Evolutionary conservation across 805 yeast species (phyloP).

Genomic region (Candida alai): DNA sequence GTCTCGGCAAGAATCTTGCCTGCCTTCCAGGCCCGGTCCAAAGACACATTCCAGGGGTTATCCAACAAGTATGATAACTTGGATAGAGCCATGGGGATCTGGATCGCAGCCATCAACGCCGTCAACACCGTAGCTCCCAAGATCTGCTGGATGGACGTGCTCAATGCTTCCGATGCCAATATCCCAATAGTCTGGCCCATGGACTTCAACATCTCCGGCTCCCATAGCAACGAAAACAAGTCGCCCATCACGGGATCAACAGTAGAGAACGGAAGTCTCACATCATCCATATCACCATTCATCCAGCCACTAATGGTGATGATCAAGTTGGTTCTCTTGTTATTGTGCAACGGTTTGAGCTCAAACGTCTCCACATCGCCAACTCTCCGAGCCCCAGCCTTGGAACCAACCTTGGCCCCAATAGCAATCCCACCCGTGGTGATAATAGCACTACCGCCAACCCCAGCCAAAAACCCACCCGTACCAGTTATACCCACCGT

Average conservation of each 20-base stretch:
- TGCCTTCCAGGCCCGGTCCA: constrained; percentile 96
- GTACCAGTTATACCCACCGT: constrained; percentile 96
- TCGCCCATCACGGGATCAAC: constrained; percentile 99
- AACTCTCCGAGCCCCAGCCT: constrained; percentile 80
- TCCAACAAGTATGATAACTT: constrained; percentile 86
- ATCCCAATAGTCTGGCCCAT: constrained; percentile 96
- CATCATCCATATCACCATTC: constrained; percentile 93
- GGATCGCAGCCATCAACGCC: constrained; percentile 89
- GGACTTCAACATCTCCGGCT: constrained; percentile 93
- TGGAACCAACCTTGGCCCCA: constrained; percentile 85
- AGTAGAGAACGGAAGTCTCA: constrained; percentile 91
- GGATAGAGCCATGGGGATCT: constrained; percentile 86
- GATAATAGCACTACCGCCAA: constrained; percentile 93
- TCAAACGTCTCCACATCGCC: constrained; percentile 95
- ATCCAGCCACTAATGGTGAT: constrained; percentile 97
- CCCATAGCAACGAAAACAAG: constrained; percentile 88
- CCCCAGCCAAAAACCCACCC: constrained; percentile 87
- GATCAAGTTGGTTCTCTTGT: constrained; percentile 80
- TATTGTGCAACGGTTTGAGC: constrained; percentile 87
- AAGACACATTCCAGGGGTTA: constrained; percentile 96
- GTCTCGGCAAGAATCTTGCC: constrained; percentile 92
- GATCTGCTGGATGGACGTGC: constrained; percentile 92
- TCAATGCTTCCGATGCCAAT: constrained; percentile 87
- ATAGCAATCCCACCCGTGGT: constrained; percentile 87
- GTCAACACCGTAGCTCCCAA: constrained; percentile 86